Base-by-base conservation (phyloP, 208 protist species). In the Trypanosoma vivax region DNA sequence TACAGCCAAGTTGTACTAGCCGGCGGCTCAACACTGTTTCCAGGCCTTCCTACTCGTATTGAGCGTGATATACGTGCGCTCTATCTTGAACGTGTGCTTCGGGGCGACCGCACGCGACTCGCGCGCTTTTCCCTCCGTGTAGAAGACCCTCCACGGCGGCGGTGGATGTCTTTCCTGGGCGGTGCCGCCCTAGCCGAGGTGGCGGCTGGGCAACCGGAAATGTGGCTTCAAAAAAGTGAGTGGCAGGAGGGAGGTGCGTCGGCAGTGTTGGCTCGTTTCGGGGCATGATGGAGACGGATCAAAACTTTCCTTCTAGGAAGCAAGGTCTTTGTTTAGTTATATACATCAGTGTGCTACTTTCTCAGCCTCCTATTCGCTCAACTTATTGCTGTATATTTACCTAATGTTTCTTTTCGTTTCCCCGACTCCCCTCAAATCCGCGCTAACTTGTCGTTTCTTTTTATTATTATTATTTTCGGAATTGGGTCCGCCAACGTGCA, bases 1-100 rank as follows among this genome's bases (percentile, higher is more conserved):
- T 99, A 98, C 75, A 83, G 94, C 50, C 84, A 98, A 71, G 96
- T 99, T 59, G 90, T 99, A n/a, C 79, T 99, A 2, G 97, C 93
- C 23, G 97, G 97, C 30, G 98, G 98, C 46, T 86, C 93, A 0
- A 98, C 96, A 27, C 96, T 99, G 96, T 97, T 98, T 43, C 95
- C 96, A 5, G 97, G 97, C 33, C 73, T 99, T 16, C 94, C 95
- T 37, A 93, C 63, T 5, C 80, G 98, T 2, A 70, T 99, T 2
- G 87, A 98, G 65, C 85, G 89, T 37, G 97, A 99, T 52, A 88
- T 99, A 50, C 78, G 86, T 39, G 41, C 60, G 11, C 59, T 90
- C 0, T 98, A 98, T 79, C 50, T 97, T 7, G 67, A 88, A 19
- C 65, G 93, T n/a, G 80, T 97, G 16, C 51, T 96, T 11, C 90